Percentiles rank a stretch among this genome's conserved stretches.
Conservation (phyloP, 202 grass and related monocot species). For the Tripidium arundinaceum region DNA sequence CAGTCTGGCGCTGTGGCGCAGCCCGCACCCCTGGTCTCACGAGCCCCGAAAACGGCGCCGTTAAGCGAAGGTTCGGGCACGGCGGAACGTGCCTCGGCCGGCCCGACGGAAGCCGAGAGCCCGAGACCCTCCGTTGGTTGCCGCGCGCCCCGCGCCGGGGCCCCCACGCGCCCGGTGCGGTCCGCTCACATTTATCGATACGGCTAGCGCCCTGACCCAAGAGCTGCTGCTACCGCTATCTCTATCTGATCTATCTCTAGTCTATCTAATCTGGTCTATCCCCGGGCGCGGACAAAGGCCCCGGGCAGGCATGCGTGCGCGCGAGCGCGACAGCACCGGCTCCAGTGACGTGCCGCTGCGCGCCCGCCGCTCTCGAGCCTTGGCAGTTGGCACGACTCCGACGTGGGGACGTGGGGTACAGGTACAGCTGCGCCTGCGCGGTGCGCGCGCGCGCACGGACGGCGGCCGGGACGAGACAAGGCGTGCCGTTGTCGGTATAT, state of each 20-base stretch:
- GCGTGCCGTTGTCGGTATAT: background rate
- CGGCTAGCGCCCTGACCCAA: background rate
- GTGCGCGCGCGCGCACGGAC: no score
- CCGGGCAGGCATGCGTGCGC: background rate
- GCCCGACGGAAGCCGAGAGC: background rate
- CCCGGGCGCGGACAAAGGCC: no score
- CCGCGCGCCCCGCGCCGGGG: no score
- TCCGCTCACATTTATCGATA: background rate
- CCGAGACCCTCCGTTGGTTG: no score
- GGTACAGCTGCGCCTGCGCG: no score
- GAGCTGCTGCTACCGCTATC: background rate
- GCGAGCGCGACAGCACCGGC: no score
- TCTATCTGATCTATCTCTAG: no score
- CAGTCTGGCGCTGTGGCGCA: background rate
- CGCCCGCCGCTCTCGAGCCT: no score
- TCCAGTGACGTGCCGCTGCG: no score
- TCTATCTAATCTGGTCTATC: background rate
- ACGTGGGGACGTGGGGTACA: no score
- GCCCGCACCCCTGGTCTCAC: background rate
- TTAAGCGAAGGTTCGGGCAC: background rate
- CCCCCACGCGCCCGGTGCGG: no score
- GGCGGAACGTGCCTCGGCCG: background rate
- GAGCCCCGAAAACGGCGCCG: background rate
- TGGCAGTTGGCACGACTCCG: no score
- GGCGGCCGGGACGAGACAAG: background rate